Evolutionary conservation across 306 rosid species (phyloP).

Genomic region (Glycine soja): DNA sequence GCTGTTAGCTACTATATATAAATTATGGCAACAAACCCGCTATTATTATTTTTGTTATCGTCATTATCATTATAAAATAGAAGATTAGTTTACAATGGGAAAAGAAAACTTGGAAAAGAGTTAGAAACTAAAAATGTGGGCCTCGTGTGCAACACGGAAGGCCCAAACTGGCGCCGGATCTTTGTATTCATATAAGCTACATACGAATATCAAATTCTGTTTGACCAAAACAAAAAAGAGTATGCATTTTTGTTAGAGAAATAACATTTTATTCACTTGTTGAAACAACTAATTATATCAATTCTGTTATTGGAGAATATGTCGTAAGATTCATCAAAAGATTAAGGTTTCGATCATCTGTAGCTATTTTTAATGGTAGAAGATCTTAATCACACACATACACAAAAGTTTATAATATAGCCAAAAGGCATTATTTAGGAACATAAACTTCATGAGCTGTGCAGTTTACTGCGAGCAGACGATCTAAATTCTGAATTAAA

Average conservation of each 20-base stretch:
- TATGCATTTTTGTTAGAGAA: too few relatives aligned
- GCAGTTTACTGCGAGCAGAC: too few relatives aligned
- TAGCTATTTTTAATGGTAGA: neutral
- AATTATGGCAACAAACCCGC: neutral
- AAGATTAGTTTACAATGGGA: slow-evolving; percentile 12
- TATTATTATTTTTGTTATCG: neutral
- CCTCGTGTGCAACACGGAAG: slow-evolving; percentile 46
- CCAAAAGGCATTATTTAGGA: too few relatives aligned
- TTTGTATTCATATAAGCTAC: slow-evolving; percentile 9
- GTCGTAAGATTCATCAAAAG: too few relatives aligned
- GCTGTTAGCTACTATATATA: too few relatives aligned
- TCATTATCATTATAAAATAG: neutral
- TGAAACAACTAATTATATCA: neutral
- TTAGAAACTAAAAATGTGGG: slow-evolving; percentile 29
- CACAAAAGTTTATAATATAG: neutral
- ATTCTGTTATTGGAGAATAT: neutral
- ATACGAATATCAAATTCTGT: neutral
- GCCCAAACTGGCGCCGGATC: slow-evolving; percentile 56
- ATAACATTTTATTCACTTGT: neutral
- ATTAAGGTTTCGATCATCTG: neutral
- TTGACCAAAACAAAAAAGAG: neutral
- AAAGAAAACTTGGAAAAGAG: slow-evolving; percentile 12
- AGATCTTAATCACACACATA: neutral
- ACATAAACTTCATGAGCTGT: too few relatives aligned
- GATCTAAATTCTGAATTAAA: too few relatives aligned